Evolutionary conservation across 2,329 filamentous ascomycete genomes (phyloP), one percentile per base, ranked within the genome.

Genomic region (Aspergillus transmontanensis): DNA sequence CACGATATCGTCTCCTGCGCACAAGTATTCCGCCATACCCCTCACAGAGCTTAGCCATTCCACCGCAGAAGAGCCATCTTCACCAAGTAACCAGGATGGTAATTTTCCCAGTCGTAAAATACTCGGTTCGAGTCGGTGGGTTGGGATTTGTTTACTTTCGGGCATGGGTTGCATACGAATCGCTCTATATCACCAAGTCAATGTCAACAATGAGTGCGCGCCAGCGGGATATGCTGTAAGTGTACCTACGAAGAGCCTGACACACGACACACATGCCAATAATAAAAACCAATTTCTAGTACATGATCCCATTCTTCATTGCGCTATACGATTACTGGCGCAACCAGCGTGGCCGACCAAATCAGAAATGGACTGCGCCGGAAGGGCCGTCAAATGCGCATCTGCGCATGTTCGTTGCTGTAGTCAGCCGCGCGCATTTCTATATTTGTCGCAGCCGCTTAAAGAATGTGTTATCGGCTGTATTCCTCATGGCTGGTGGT

Each of bases 181-280:
- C 19, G 80, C 80, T 58, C 45, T 83, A 5, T 77, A 80, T 62
- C 78, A 80, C 43, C 75, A 76, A 58, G 72, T 81, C 4, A 72
- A 80, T 12, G 66, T 72, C 28, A 77, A 81, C 54, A 74, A 75
- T 14, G 79, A 84, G 72, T 85, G 83, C 68, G 73, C 78, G 23
- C 72, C 68, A 26, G 53, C 69, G 39, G 75, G 73, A 64, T 75
- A 73, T 67, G 61, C 72, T 58, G 77, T 79, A 73, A 72, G 76
- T 67, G 23, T 50, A 36, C 2, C 26, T 32, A 11, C 58, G 63
- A 41, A 23, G 5, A 28, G 3, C 19, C 26, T 39, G 21, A 46
- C 19, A 19, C 30, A 62, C 14, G 11, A 19, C 32, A 43, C 26
- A 45, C 26, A 53, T 57, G 39, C 28, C 56, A 59, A 62, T 75